phyloP scores from a whole-genome alignment of 2,329 filamentous ascomycete genomes.

The Ascosphaera pollenicola region DNA sequence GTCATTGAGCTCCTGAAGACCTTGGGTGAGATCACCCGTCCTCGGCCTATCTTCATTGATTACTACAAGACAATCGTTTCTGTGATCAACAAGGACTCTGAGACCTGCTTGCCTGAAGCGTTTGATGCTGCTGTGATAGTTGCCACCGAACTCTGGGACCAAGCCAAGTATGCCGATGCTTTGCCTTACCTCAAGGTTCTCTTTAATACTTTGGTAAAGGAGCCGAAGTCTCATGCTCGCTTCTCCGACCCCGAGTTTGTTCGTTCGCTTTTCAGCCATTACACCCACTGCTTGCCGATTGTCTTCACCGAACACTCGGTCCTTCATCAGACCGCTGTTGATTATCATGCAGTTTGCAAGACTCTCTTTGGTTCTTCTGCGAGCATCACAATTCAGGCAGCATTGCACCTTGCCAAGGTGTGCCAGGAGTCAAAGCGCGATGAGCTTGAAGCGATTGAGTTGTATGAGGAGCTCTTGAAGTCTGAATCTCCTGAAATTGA shows the following conservation, averaged over 20 bases:
- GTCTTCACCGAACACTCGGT: slow-evolving; percentile 11
- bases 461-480: slow-evolving; percentile 18
- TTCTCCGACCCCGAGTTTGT: slow-evolving; percentile 15
- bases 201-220: slow-evolving; percentile 15
- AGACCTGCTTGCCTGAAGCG: slow-evolving; percentile 15
- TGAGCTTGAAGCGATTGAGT: slow-evolving; percentile 14
- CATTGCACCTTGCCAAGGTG: slow-evolving; percentile 14
- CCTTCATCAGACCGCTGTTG: slow-evolving; percentile 14
- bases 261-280: slow-evolving; percentile 13
- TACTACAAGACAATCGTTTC: slow-evolving; percentile 19
- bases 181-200: slow-evolving; percentile 14
- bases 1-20: slow-evolving; percentile 18
- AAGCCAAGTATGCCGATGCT: slow-evolving; percentile 17
- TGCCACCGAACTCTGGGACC: slow-evolving; percentile 17
- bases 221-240: slow-evolving; percentile 12
- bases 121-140: slow-evolving; percentile 18
- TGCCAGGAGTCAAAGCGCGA: slow-evolving; percentile 18
- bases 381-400: slow-evolving; percentile 17
- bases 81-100: slow-evolving; percentile 16
- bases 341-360: slow-evolving; percentile 16
- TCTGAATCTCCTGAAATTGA: slow-evolving; percentile 14
- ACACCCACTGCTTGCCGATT: slow-evolving; percentile 15
- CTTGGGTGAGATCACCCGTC: slow-evolving; percentile 15
- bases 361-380: slow-evolving; percentile 14
- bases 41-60: slow-evolving; percentile 16